These are phyloP conservation scores for Blastobotrys arbuscula DNA, from an alignment of 1,139 yeast genomes.

Conservation along the genomic window DNA sequence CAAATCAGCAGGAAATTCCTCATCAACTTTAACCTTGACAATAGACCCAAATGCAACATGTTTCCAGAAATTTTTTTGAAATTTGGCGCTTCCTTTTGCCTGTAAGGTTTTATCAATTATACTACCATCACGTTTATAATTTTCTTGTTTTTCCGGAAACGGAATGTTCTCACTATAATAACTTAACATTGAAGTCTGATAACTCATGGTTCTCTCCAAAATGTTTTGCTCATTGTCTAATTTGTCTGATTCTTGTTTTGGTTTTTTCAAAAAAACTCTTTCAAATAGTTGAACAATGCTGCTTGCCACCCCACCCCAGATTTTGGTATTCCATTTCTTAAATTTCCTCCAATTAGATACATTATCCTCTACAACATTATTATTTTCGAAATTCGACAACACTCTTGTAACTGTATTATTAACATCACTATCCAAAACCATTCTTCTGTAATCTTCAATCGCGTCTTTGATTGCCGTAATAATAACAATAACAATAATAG, in stretches of 20 bases:
- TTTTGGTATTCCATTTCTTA: conserved; percentile 44
- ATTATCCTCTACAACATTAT: conserved; percentile 64
- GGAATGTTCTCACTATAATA: conserved; percentile 1
- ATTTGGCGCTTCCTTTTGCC: conserved; percentile 39
- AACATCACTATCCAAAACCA: conserved; percentile 71
- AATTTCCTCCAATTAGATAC: conserved; percentile 61
- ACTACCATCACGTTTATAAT: conserved; percentile 14
- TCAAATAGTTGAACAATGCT: neutral
- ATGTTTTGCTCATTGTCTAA: neutral
- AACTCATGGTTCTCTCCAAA: neutral
- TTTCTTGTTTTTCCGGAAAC: neutral
- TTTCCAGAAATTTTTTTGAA: conserved; percentile 77
- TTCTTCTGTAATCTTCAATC: conserved; percentile 85
- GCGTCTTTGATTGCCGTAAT: conserved; percentile 93
- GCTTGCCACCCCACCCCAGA: conserved; percentile 4
- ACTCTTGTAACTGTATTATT: conserved; percentile 83
- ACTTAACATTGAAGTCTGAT: neutral
- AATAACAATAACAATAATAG: conserved; percentile 84
- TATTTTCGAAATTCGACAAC: conserved; percentile 61
- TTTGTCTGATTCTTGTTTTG: neutral
- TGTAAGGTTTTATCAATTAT: conserved; percentile 33
- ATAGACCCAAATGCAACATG: conserved; percentile 84
- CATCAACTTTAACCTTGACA: conserved; percentile 75
- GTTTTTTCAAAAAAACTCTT: conserved; percentile 4
- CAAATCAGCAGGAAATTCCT: conserved; percentile 91